Conservation (phyloP, 352 stramenopile species). For the Pythium coloratum region DNA sequence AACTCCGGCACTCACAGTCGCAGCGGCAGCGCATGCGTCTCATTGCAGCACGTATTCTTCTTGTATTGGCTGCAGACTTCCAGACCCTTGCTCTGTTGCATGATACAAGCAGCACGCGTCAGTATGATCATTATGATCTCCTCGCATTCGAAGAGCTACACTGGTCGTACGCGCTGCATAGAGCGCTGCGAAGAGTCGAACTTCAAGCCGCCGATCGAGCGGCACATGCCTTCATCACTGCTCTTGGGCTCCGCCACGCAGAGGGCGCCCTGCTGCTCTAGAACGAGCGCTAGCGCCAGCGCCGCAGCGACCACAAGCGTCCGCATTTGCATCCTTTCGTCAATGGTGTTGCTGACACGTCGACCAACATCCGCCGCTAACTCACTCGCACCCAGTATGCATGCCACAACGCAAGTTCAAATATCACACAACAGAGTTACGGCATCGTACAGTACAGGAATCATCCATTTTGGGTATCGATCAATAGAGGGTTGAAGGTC, state of each 20-base stretch:
- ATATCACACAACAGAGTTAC: constrained; percentile 4
- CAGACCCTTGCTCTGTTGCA: constrained; percentile 49
- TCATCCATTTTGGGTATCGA: too few species aligned
- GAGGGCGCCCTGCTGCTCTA: constrained; percentile 17
- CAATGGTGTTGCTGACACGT: constrained; percentile 8
- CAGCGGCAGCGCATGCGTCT: constrained; percentile 59
- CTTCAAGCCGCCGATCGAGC: constrained; percentile 64
- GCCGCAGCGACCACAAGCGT: constrained; percentile 4
- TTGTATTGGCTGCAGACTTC: constrained; percentile 82
- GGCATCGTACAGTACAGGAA: too few species aligned
- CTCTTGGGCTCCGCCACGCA: constrained; percentile 27
- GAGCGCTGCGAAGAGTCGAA: constrained; percentile 61
- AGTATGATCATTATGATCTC: not conserved
- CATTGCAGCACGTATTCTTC: constrained; percentile 82
- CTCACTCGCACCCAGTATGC: constrained; percentile 15
- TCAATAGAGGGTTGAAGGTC: constrained; percentile 9
- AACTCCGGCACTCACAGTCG: constrained; percentile 44
- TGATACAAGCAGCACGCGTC: not conserved
- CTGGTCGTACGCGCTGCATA: constrained; percentile 57
- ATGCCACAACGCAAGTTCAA: constrained; percentile 13
- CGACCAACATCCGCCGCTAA: constrained; percentile 4
- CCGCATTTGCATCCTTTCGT: constrained; percentile 13
- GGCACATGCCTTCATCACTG: constrained; percentile 45
- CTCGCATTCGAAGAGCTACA: not conserved
- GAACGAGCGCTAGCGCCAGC: constrained; percentile 17